These are phyloP conservation scores for Mycena vitilis DNA, from an alignment of 768 basidiomycete species.

Conservation along the genomic window DNA sequence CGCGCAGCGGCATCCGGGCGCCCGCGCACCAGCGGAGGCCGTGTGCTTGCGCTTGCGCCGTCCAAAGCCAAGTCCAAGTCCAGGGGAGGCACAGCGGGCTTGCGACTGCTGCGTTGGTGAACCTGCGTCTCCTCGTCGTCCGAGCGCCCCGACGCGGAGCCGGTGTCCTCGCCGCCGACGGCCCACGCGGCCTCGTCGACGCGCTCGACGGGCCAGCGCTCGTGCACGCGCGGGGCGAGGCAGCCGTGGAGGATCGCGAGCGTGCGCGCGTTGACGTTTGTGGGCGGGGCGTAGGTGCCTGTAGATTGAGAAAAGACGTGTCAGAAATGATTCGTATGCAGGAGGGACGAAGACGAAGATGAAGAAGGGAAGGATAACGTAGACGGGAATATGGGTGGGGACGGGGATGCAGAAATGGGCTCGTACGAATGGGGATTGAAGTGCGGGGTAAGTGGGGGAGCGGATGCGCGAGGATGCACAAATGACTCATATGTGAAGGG, in stretches of 20 bases:
- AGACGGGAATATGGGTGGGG: too few relatives aligned
- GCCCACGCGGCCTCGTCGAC: constrained; percentile 87
- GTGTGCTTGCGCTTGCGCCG: too few relatives aligned
- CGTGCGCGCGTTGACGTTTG: constrained; percentile 66
- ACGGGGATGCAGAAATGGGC: too few relatives aligned
- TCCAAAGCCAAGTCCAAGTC: too few relatives aligned
- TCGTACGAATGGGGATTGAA: too few relatives aligned
- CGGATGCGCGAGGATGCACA: too few relatives aligned
- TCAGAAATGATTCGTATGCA: neutral
- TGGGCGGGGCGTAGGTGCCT: constrained; percentile 75
- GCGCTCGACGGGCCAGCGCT: constrained; percentile 84
- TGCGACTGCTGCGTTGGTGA: neutral
- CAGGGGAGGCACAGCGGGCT: neutral
- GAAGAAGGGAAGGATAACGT: too few relatives aligned
- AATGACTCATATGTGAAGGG: too few relatives aligned
- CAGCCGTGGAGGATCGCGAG: constrained; percentile 77
- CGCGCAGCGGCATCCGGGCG: constrained; percentile 25
- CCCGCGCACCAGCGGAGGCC: constrained; percentile 18
- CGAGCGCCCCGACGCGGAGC: neutral
- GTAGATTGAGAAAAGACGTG: constrained; percentile 12
- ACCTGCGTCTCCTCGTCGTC: neutral
- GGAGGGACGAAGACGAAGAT: neutral
- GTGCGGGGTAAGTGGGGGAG: too few relatives aligned
- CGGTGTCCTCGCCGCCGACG: constrained; percentile 66
- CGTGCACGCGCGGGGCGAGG: constrained; percentile 68